A percentile compares a stretch with the other conserved stretches of the same genome.
These are phyloP conservation scores for Colletotrichum abscissum DNA, from an alignment of 2,329 filamentous ascomycete genomes.

Conservation along the genomic window DNA sequence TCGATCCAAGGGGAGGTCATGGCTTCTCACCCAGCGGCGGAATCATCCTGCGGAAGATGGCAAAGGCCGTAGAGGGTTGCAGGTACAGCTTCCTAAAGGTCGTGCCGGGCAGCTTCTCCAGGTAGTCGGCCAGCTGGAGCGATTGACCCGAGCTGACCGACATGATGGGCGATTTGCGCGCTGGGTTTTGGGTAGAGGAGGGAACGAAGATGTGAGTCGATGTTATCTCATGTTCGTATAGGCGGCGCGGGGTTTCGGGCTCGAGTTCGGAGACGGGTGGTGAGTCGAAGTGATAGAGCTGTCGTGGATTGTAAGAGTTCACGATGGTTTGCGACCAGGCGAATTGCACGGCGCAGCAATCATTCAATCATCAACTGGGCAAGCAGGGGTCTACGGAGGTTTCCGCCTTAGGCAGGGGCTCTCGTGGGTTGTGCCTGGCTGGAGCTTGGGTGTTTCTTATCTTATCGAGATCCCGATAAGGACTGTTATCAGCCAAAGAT, in stretches of 20 bases:
- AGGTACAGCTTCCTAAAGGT: constrained; percentile 94
- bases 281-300: neutral
- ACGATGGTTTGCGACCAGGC: constrained; percentile 26
- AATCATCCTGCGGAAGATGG: constrained; percentile 97
- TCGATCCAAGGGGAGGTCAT: neutral
- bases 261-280: constrained; percentile 15
- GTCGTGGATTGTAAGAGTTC: neutral
- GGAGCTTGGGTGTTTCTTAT: neutral
- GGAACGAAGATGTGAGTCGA: neutral
- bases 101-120: constrained; percentile 89
- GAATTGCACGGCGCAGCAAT: neutral
- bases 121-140: constrained; percentile 83
- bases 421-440: neutral
- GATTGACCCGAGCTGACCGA: constrained; percentile 59
- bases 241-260: neutral
- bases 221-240: constrained; percentile 24
- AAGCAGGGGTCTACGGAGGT: constrained; percentile 18
- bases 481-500: neutral
- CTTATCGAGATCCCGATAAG: neutral
- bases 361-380: constrained; percentile 19
- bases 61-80: constrained; percentile 93
- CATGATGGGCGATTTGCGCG: constrained; percentile 48
- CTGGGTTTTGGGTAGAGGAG: constrained; percentile 19
- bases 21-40: constrained; percentile 79
- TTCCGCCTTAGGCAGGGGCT: constrained; percentile 27